Conservation (phyloP, 306 rosid genomes). For the Vigna unguiculata region DNA sequence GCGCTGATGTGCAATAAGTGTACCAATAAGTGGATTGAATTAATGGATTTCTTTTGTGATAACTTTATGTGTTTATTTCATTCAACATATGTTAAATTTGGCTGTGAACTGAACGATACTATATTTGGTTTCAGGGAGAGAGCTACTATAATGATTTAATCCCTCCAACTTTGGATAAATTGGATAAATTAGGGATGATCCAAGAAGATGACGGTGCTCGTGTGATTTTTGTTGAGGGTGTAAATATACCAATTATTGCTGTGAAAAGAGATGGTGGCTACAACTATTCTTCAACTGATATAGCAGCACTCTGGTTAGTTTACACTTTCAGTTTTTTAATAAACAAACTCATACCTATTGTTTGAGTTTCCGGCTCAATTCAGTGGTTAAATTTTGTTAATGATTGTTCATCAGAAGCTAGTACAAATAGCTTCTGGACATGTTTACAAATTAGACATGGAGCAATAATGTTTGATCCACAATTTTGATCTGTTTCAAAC, state of each 20-base stretch:
- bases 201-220: slow-evolving; percentile 86
- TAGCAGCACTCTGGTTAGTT: slow-evolving; percentile 79
- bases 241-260: slow-evolving; percentile 80
- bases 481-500: neutral
- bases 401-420: neutral
- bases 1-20: neutral
- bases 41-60: neutral
- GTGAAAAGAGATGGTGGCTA: slow-evolving; percentile 95
- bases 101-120: slow-evolving; percentile 24
- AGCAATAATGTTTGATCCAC: neutral
- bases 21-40: neutral
- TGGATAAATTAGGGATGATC: slow-evolving; percentile 67
- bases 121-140: slow-evolving; percentile 79
- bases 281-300: slow-evolving; percentile 91
- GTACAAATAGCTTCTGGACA: neutral
- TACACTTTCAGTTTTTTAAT: neutral
- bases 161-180: slow-evolving; percentile 65
- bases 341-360: neutral
- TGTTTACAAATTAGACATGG: neutral
- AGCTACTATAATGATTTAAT: slow-evolving; percentile 91
- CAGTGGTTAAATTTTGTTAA: too few relatives aligned
- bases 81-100: neutral
- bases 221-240: slow-evolving; percentile 75
- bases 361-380: too few relatives aligned
- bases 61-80: slow-evolving; percentile 12